A percentile compares a stretch with the other conserved stretches of the same genome.
These are phyloP conservation scores for Aspergillus brunneoviolaceus DNA, from an alignment of 2,329 filamentous ascomycete genomes.

Conservation along the genomic window DNA sequence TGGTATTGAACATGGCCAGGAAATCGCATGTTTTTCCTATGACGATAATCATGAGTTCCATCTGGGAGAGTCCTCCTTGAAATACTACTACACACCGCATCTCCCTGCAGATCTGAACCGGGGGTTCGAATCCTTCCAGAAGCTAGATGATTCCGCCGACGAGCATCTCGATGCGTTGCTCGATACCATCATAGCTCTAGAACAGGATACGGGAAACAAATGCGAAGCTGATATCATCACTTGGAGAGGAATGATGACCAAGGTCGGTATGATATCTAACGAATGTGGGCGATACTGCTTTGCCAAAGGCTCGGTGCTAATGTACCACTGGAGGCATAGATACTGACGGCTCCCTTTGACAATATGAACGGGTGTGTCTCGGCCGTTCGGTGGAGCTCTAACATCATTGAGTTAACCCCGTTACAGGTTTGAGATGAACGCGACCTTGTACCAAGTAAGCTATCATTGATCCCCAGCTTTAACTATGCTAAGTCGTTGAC, in stretches of 20 bases:
- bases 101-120: slow-evolving; percentile 71
- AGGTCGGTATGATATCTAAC: slow-evolving; percentile 54
- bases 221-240: slow-evolving; percentile 80
- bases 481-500: slow-evolving; percentile 19
- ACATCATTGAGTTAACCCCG: slow-evolving; percentile 12
- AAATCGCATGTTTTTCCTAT: slow-evolving; percentile 92
- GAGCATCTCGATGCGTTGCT: slow-evolving; percentile 86
- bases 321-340: slow-evolving; percentile 51
- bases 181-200: slow-evolving; percentile 70
- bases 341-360: slow-evolving; percentile 82
- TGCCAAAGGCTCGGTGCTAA: neutral
- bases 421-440: slow-evolving; percentile 91
- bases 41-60: slow-evolving; percentile 77
- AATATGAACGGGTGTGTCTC: slow-evolving; percentile 69
- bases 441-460: slow-evolving; percentile 78
- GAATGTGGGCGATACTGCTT: neutral
- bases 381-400: neutral
- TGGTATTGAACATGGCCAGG: slow-evolving; percentile 51
- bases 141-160: slow-evolving; percentile 77
- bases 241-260: slow-evolving; percentile 98
- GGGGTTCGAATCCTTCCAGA: slow-evolving; percentile 79
- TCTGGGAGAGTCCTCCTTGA: slow-evolving; percentile 74
- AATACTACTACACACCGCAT: slow-evolving; percentile 80
- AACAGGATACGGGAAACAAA: slow-evolving; percentile 65
- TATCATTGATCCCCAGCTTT: neutral